Base-by-base conservation (phyloP, 345 rosid species). In the Kernera saxatilis region DNA sequence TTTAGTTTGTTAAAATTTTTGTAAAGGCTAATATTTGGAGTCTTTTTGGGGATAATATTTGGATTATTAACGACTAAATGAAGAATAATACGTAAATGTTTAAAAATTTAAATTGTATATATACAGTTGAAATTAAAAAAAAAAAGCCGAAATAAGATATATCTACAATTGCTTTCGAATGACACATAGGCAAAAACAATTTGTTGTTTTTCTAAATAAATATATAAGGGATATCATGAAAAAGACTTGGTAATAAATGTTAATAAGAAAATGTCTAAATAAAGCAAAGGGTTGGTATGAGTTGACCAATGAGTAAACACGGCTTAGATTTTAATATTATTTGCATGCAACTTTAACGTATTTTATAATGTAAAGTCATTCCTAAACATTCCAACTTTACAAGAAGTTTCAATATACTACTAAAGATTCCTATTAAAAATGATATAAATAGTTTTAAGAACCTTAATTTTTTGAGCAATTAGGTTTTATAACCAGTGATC, bases 251-350 rank as follows among this genome's bases (percentile, higher is more conserved):
- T 60, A 40, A 25, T 41, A 39, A 40, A 23, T 52, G 39, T 35
- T 5, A 52, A 13, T 52, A 39, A 52, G 49, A 40, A 27, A 26
- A 39, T 26, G 5, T 18, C n/a, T 29, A 12, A 12, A 48, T 36
- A 58, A 70, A 70, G 59, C 11, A 41, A 49, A 18, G 51, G 41
- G 52, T 62, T 14, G 43, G 51, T 71, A 27, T 27, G 68, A 27
- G 60, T 60, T 70, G 49, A 71, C 68, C 68, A 50, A 41, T 71
- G 52, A 49, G 32, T 70, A 36, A 58, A 36, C 15, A 3, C 8
- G 21, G 40, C 23, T 49, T 4, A 59, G 58, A 25, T 27, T 35
- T 58, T 35, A 25, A 13, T 17, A 17, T 13, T 49, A 36, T 70
- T 19, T 70, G 30, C 39, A 48, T 59, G 57, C 29, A 58, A 35